Evolutionary conservation across 345 rosid species (phyloP), one percentile per base, ranked within the genome.

Genomic region (Linum lewisii): DNA sequence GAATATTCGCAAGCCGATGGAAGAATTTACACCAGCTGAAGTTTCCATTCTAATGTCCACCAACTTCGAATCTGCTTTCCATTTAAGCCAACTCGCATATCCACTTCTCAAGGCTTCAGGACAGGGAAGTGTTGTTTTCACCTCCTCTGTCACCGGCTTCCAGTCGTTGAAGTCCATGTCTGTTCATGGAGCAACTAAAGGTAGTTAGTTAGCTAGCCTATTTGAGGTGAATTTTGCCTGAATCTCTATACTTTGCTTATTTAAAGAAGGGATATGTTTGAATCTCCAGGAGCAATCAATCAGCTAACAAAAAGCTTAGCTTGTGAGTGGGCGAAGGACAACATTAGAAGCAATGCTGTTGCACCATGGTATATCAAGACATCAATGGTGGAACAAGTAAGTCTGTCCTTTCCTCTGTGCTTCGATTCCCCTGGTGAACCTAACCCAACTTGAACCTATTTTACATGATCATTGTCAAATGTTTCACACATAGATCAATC

Each of bases 351-450:
- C 71, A 86, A 86, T 63, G 84, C 86, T 58, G 90, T 89, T 62
- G 95, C 89, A 7, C 95, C 97, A 38, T 89, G 97, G 95, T 82
- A 81, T 72, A 81, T 89, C 77, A 82, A 70, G 77, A 89, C 95
- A 45, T 77, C 90, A 25, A 77, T 89, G 91, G 87, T 86, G 69
- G 87, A 84, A 58, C 86, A 74, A 51, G 95, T 89, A 86, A 77
- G 58, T 49, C 58, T 54, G 69, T 54, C 51, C 25, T 25, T 21
- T 2, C 52, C 24, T 20, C 21, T 8, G 11, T 51, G 14, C 7
- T 18, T 51, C 6, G 8, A 7, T 18, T 49, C 7, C 1, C 1
- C 53, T 49, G 38, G 10, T 38, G 45, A 38, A 8, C 45, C 2
- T 2, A 8, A 8, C 11, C 16, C 11, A 38, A 38, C 45, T 10